These are phyloP conservation scores for Wilhelminamyces savonicus DNA, from an alignment of 805 yeast species.

Conservation along the genomic window DNA sequence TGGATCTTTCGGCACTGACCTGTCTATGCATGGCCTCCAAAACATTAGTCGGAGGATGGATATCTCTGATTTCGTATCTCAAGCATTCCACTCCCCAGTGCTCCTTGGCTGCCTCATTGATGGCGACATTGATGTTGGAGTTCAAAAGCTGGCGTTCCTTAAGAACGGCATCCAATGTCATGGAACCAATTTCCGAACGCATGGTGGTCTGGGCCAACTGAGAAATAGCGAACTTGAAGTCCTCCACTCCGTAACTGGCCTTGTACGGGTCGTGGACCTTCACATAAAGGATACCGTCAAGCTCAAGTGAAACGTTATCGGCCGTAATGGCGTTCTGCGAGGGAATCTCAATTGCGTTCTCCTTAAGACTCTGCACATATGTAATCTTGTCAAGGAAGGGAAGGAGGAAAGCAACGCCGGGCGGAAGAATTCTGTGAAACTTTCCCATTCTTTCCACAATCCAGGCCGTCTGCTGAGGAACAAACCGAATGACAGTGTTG, in stretches of 20 bases:
- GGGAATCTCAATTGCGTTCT: conserved; percentile 80
- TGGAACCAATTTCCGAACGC: conserved; percentile 84
- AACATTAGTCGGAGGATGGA: conserved; percentile 81
- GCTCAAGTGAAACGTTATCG: conserved; percentile 77
- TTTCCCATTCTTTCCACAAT: conserved; percentile 89
- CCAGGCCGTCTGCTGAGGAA: conserved; percentile 90
- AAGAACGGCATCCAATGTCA: conserved; percentile 72
- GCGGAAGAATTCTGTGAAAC: conserved; percentile 57
- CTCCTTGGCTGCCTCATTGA: conserved; percentile 76
- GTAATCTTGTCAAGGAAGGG: conserved; percentile 73
- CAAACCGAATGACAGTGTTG: conserved; percentile 69
- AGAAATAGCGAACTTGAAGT: conserved; percentile 76
- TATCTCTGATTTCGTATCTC: conserved; percentile 82
- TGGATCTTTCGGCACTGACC: conserved; percentile 80
- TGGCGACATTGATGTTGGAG: conserved; percentile 64
- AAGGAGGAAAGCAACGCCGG: conserved; percentile 68
- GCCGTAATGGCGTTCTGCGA: conserved; percentile 80
- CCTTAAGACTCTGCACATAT: conserved; percentile 78
- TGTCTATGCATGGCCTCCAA: conserved; percentile 89
- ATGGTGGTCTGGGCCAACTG: conserved; percentile 88
- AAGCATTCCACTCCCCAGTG: conserved; percentile 80
- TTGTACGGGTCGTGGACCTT: conserved; percentile 76
- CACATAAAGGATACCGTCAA: conserved; percentile 79
- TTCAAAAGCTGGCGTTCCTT: conserved; percentile 71
- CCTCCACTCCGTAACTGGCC: conserved; percentile 85